Evolutionary conservation across 1,284 basidiomycete species (phyloP), one percentile per base, ranked within the genome.

Genomic region (Tilletiaria anomala): DNA sequence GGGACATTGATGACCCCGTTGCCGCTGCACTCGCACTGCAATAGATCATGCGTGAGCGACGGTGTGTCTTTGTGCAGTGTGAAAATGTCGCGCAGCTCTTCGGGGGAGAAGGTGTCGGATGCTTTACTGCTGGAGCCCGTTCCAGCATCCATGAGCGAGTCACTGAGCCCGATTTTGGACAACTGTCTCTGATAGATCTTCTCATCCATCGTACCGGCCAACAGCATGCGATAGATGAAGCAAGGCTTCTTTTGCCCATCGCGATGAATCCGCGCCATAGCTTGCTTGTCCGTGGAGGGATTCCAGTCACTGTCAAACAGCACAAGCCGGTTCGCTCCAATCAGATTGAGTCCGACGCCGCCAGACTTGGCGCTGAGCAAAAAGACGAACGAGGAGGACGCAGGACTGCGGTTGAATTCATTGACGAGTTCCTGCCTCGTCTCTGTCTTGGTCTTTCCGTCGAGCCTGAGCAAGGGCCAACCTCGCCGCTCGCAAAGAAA

Each of bases 311-410:
- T 87, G 67, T 99, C 91, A 47, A 76, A 39, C 19, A 58, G 37
- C 50, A 97, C 83, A 15, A 97, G 73, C 12, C 91, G 78, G 66
- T 97, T 97, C 2, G 91, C 91, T 5, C 91, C 91, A 59, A 96
- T 94, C 50, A 97, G 74, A 65, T 97, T 97, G 73, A 97, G 91
- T 61, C 93, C 89, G 56, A 89, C 94, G 56, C 91, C 91, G 47
- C 91, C 91, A 29, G 93, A 89, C 69, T 96, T 96, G 53, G 85
- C 88, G 67, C 85, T 89, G 14, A 99, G 75, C 40, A 99, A 71
- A 71, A 99, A 97, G 35, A 97, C 76, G 61, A 94, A 73, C 46
- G 61, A 61, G 18, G 17, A 2, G 17, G 12, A 26, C 17, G 5
- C 10, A 4, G 14, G 5, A 17, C 11, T 29, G 15, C 29, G 35